Base-by-base conservation (phyloP, 306 rosid species). In the Vigna angularis region DNA sequence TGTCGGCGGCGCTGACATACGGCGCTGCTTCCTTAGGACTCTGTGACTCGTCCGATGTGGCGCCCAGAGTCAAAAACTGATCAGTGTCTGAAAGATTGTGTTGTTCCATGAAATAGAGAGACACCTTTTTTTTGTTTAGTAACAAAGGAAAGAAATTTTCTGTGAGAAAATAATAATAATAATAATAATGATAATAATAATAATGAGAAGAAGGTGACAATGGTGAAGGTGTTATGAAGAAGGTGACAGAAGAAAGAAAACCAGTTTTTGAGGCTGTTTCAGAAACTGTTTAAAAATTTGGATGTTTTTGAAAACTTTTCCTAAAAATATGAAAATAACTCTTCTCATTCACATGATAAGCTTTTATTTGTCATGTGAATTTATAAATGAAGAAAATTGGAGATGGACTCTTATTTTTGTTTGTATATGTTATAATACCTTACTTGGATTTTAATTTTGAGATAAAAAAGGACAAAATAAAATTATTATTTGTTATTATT, bases 381-480 rank as follows among this genome's bases (percentile, higher is more conserved):
- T 6, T 51, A 42, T 70, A 59, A 34, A 48, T 70, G 64, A 45
- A 76, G 4, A 28, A 66, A 55, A 58, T 58, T 9, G 50, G 12
- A 42, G 11, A 28, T 1, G 36, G 4, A 6, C 11, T 40, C 10
- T 9, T 32, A 22, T 53, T 72, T 0, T 75, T 55, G 22, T 17
- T 69, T 15, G 22, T 8, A 47, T 40, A 47, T 49, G 50, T 20
- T 68, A 9, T 4, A 48, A 73, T 61, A 5, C 62, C 66, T 73
- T 44, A 14, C 12, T 16, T 2, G 59, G 24, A 13, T 62, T 57
- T 49, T 20, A 72, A 66, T 36, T 77, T 72, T 76, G 6, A 36
- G 71, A 18, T 67, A 44, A 81, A 81, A 81, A 80, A 49, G 73
- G 73, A 64, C 15, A 74, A 70, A 49, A 70, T 79, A 70, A 32